Base-by-base conservation (phyloP, 805 yeast species). In the Wickerhamomyces tratensis region DNA sequence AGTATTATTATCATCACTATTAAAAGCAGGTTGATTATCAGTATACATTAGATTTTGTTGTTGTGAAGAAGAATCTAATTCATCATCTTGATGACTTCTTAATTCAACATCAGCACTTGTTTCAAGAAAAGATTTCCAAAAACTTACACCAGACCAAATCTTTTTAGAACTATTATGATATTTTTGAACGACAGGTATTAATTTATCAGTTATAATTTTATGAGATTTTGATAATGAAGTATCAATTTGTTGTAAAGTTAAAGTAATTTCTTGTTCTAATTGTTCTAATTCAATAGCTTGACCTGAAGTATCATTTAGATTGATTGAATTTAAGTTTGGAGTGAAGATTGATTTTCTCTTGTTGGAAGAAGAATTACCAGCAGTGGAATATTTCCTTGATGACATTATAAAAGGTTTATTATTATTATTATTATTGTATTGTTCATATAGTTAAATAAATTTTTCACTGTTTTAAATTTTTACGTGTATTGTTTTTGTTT, bases 81-180 rank as follows among this genome's bases (percentile, higher is more conserved):
- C 51, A 20, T 57, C 56, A 27, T 68, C 79, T 48, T 74, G 79
- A 47, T 71, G 71, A 29, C 77, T 72, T 33, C 72, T 59, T 33
- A 82, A 59, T 47, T 78, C 76, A 25, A 82, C 83, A 52, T 77
- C 74, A 2, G 87, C 88, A 29, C 86, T 74, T 39, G 78, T 74
- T 54, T 87, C 95, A 51, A 86, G 75, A 61, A 87, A 82, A 31
- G 73, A 72, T 54, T 85, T 85, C 82, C 94, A 80, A 61, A 86
- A 85, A 43, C 74, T 72, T 7, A 77, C 79, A 43, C 80, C 80
- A 30, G 69, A 63, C 82, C 87, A 79, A 4, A 85, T 76, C 31
- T 73, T 67, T 36, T 68, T 72, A 12, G 86, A 76, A 36, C 74
- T 73, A 12, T 56, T 53, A 15, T 82, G 75, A 53, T 84, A 86